Evolutionary conservation across 768 basidiomycete species (phyloP), one percentile per base, ranked within the genome.

Genomic region (Leccinum broughii): DNA sequence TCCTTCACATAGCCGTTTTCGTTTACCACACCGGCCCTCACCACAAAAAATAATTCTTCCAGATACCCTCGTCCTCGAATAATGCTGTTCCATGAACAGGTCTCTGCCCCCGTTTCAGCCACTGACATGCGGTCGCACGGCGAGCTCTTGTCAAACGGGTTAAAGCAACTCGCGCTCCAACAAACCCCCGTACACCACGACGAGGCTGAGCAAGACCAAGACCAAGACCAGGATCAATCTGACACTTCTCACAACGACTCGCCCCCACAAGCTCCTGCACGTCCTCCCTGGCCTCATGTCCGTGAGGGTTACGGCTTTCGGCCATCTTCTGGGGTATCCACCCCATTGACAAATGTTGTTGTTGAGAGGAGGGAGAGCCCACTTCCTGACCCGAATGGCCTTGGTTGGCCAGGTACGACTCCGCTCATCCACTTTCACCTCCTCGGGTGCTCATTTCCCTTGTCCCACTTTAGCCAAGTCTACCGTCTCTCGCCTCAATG

Each of bases 391-490:
- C 75, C 83, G 54, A 83, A 93, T 68, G 95, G 95, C 56, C 82
- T 97, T 9, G 95, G 94, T 7, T 96, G 95, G 94, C 95, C 95
- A 74, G 93, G 93, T 90, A 66, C 63, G 80, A 71, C 52, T 59
- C 54, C 53, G n/a, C 20, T 20, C 11, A 46, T 20, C 56, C 53
- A 52, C 30, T 37, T 32, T 35, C 55, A 11, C n/a, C 41, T 51
- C 10, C 57, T 59, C 63, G 58, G 26, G 34, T 61, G 52, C 58
- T 68, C 65, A 66, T 7, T 30, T 14, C 58, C 57, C 63, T 41
- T 41, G 39, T 10, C 44, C 44, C 44, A 41, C 44, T 30, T 3
- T 26, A 95, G 95, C 95, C 60, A 97, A 96, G 77, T 93, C 91
- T 6, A 95, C 95, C 49, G 75, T 95, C 35, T 86, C 86, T 55